Evolutionary conservation across 495 filamentous ascomycete species (phyloP).

Genomic region (Aspergillus carlsbadensis): DNA sequence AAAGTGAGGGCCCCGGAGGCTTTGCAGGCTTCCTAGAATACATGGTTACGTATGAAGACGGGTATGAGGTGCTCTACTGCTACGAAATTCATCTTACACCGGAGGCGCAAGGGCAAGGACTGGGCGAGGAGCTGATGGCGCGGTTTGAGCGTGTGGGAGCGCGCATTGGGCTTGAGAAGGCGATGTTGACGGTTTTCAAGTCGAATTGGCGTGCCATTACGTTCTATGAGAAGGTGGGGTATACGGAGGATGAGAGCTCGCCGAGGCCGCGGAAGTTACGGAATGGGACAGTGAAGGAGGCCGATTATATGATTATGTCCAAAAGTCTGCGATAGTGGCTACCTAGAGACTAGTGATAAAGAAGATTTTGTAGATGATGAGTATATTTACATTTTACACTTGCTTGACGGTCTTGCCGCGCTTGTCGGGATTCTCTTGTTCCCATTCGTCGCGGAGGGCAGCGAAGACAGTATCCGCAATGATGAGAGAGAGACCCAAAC

Average conservation of each 20-base stretch:
- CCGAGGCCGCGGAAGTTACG: constrained; percentile 61
- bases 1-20: neutral
- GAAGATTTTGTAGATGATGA: constrained; percentile 3
- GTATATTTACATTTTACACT: constrained; percentile 54
- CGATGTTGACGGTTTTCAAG: constrained; percentile 83
- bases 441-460: constrained; percentile 89
- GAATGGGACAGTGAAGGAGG: constrained; percentile 60
- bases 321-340: constrained; percentile 42
- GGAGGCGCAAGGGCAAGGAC: constrained; percentile 45
- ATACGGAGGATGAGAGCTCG: constrained; percentile 63
- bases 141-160: constrained; percentile 43
- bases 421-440: constrained; percentile 86
- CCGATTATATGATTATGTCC: constrained; percentile 72
- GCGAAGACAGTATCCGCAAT: constrained; percentile 85
- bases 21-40: constrained; percentile 73
- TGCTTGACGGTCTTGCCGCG: constrained; percentile 81
- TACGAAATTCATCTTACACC: constrained; percentile 81
- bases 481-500: constrained; percentile 76
- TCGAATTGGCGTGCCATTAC: constrained; percentile 57
- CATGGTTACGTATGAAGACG: constrained; percentile 80
- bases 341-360: neutral
- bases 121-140: constrained; percentile 42
- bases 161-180: constrained; percentile 57
- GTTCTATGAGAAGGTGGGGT: constrained; percentile 73
- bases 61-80: constrained; percentile 72